These are phyloP conservation scores for Clarireedia paspali DNA, from an alignment of 2,329 filamentous ascomycete species.

Conservation along the genomic window DNA sequence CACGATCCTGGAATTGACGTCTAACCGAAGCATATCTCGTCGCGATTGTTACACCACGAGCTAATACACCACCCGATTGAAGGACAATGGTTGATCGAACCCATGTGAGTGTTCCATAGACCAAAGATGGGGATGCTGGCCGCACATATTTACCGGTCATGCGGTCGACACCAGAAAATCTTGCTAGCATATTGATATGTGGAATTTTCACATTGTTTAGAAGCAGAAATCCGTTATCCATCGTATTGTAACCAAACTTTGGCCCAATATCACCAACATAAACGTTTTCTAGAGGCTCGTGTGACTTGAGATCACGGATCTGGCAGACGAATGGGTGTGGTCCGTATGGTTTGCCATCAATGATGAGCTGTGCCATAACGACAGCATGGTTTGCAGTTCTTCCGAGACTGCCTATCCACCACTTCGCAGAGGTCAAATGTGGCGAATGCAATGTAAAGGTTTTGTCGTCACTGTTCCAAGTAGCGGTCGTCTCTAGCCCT, in stretches of 20 bases:
- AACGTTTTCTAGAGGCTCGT: slow-evolving; percentile 59
- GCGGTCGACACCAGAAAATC: slow-evolving; percentile 63
- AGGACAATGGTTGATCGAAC: slow-evolving; percentile 68
- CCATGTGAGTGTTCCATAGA: slow-evolving; percentile 72
- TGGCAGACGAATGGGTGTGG: slow-evolving; percentile 75
- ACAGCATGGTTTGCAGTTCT: slow-evolving; percentile 69
- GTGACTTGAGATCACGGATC: slow-evolving; percentile 62
- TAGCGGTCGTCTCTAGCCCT: slow-evolving; percentile 41
- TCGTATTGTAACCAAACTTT: slow-evolving; percentile 72
- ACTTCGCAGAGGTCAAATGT: slow-evolving; percentile 67
- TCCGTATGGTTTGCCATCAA: slow-evolving; percentile 60
- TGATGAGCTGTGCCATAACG: slow-evolving; percentile 69
- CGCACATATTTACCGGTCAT: slow-evolving; percentile 60
- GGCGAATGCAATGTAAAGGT: slow-evolving; percentile 70
- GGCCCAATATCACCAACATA: slow-evolving; percentile 76
- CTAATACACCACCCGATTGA: slow-evolving; percentile 63
- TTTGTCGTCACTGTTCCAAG: slow-evolving; percentile 66
- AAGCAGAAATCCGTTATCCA: slow-evolving; percentile 75
- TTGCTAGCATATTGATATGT: slow-evolving; percentile 64
- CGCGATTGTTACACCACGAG: slow-evolving; percentile 70
- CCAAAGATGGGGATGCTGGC: slow-evolving; percentile 56
- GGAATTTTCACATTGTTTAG: slow-evolving; percentile 72
- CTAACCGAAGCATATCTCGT: slow-evolving; percentile 66
- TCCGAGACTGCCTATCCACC: slow-evolving; percentile 78
- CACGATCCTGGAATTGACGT: slow-evolving; percentile 71